These are phyloP conservation scores for Piper longum DNA, from an alignment of 164 flowering plant genomes.

Conservation along the genomic window DNA sequence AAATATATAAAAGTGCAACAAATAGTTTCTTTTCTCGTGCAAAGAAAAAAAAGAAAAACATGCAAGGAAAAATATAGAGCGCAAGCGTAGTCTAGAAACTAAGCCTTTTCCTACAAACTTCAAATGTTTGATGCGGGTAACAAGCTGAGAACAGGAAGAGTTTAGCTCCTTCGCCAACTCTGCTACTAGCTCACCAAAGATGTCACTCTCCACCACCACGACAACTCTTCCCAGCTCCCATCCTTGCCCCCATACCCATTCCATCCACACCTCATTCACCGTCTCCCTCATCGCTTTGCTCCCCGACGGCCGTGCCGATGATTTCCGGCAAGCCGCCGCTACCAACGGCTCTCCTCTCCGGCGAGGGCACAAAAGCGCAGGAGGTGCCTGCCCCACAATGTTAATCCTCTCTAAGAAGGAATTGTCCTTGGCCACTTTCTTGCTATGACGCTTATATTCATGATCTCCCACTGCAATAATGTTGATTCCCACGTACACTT, in stretches of 20 bases:
- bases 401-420: constrained; percentile 13
- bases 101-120: constrained; percentile 36
- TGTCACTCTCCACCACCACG: constrained; percentile 37
- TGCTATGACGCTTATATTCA: constrained; percentile 3
- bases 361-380: background rate
- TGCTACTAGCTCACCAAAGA: constrained; percentile 48
- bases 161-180: constrained; percentile 40
- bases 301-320: constrained; percentile 10
- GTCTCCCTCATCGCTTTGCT: constrained; percentile 43
- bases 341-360: background rate
- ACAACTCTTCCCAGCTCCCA: constrained; percentile 54
- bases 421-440: constrained; percentile 7
- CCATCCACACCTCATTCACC: constrained; percentile 45
- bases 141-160: background rate
- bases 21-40: no score
- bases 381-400: constrained; percentile 4
- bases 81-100: constrained; percentile 7
- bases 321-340: background rate
- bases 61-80: no score
- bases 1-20: no score
- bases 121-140: constrained; percentile 6
- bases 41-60: no score
- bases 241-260: constrained; percentile 44
- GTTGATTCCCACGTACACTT: no score
- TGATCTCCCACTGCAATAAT: no score